phyloP scores from a whole-genome alignment of 1,284 basidiomycete species.

The Anthracocystis walkeri region DNA sequence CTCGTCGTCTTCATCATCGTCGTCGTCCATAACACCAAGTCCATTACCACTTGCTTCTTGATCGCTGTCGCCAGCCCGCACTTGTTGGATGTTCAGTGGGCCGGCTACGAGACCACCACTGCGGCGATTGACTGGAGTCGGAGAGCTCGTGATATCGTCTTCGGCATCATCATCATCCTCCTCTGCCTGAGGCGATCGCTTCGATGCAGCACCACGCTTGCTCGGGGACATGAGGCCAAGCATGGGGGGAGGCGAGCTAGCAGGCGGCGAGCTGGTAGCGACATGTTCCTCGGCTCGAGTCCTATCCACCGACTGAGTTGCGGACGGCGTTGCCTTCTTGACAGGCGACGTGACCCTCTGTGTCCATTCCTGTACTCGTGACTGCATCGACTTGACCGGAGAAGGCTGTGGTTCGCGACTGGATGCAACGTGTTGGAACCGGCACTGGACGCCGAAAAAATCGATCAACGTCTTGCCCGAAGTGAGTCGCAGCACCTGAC shows the following conservation, averaged over 20 bases:
- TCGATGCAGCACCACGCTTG: conserved; percentile 12
- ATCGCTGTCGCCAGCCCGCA: conserved; percentile 44
- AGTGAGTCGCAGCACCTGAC: conserved; percentile 57
- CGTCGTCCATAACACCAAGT: conserved; percentile 19
- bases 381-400: conserved; percentile 30
- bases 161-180: conserved; percentile 34
- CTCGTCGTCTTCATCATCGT: conserved; percentile 43
- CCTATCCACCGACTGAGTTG: neutral
- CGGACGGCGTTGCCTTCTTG: conserved; percentile 21
- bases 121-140: conserved; percentile 33
- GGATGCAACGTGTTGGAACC: conserved; percentile 41
- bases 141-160: conserved; percentile 35
- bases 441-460: conserved; percentile 61
- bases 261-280: conserved; percentile 31
- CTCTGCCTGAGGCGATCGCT: conserved; percentile 6
- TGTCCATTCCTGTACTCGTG: conserved; percentile 21
- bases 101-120: conserved; percentile 37
- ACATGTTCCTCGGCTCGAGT: neutral
- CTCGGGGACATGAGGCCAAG: conserved; percentile 22
- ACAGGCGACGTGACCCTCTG: conserved; percentile 43
- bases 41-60: conserved; percentile 21
- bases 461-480: conserved; percentile 55
- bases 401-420: conserved; percentile 22
- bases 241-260: conserved; percentile 41
- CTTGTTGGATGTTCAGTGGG: conserved; percentile 37